These are phyloP conservation scores for Flaveria bidentis DNA, from an alignment of 129 eudicot genomes.

Conservation along the genomic window DNA sequence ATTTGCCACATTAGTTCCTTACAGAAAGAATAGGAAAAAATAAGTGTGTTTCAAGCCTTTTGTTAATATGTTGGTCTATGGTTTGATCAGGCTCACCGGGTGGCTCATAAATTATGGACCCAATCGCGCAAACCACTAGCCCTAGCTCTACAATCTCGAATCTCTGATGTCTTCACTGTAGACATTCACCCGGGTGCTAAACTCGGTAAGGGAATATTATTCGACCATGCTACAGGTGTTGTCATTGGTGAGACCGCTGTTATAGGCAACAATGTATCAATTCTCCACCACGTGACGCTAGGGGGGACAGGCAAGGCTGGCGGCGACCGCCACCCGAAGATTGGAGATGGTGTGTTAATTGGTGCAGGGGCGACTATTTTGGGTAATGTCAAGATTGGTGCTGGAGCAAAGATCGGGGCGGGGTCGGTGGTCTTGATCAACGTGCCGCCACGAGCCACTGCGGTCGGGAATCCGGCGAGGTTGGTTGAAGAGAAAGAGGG, in stretches of 20 bases:
- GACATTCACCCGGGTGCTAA: constrained; percentile 86
- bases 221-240: constrained; percentile 93
- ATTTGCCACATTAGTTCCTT: not conserved
- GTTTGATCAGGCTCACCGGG: constrained; percentile 65
- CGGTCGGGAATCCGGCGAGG: constrained; percentile 93
- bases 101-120: constrained; percentile 79
- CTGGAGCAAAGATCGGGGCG: constrained; percentile 82
- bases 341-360: constrained; percentile 79
- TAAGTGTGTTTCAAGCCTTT: not conserved
- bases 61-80: not conserved
- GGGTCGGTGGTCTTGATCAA: constrained; percentile 82
- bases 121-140: constrained; percentile 61
- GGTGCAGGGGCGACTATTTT: constrained; percentile 88
- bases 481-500: constrained; percentile 73
- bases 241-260: constrained; percentile 88
- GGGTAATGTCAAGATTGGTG: constrained; percentile 75
- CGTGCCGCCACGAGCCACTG: constrained; percentile 80
- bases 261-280: constrained; percentile 72
- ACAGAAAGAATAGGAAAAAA: not conserved
- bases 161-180: constrained; percentile 80
- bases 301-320: constrained; percentile 84
- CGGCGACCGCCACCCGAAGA: constrained; percentile 88
- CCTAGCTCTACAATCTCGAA: constrained; percentile 68
- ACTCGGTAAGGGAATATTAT: constrained; percentile 69
- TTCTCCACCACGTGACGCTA: constrained; percentile 79